phyloP scores from a whole-genome alignment of 768 basidiomycete genomes.

The Daedaleopsis sinensis region DNA sequence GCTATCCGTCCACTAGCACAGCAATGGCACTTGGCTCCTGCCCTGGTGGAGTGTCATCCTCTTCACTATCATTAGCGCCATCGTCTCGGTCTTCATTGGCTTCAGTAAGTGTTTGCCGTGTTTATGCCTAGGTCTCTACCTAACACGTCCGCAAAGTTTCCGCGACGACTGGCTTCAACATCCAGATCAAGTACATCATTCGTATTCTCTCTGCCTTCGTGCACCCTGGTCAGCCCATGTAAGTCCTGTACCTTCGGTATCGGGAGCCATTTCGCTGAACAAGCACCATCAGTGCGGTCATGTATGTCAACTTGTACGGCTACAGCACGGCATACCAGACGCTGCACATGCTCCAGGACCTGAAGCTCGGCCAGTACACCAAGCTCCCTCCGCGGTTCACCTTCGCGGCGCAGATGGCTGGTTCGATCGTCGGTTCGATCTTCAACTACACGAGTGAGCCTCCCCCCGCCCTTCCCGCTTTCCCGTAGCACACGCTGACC shows the following conservation, averaged over 20 bases:
- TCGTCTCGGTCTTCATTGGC: constrained; percentile 38
- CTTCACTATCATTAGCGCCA: constrained; percentile 46
- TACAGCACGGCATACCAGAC: constrained; percentile 57
- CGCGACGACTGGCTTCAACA: constrained; percentile 46
- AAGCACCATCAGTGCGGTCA: constrained; percentile 40
- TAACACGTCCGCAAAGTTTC: constrained; percentile 31
- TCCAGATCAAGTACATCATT: constrained; percentile 52
- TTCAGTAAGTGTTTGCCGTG: constrained; percentile 35
- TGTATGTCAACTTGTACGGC: constrained; percentile 60
- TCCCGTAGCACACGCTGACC: neutral
- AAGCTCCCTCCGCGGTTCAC: constrained; percentile 55
- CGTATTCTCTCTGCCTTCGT: constrained; percentile 55
- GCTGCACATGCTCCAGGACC: constrained; percentile 52
- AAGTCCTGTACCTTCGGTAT: constrained; percentile 12
- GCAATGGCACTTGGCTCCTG: constrained; percentile 45
- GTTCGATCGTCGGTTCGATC: constrained; percentile 53
- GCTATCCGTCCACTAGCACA: constrained; percentile 24
- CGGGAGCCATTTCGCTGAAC: neutral
- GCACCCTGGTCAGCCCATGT: constrained; percentile 52
- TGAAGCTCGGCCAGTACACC: constrained; percentile 57
- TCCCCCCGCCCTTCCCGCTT: neutral
- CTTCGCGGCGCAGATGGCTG: constrained; percentile 51
- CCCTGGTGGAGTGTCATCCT: constrained; percentile 58
- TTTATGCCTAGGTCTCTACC: neutral
- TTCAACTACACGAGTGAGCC: constrained; percentile 52